Evolutionary conservation across 2,329 filamentous ascomycete species (phyloP), one percentile per base, ranked within the genome.

Genomic region (Ceratocystis papillata): DNA sequence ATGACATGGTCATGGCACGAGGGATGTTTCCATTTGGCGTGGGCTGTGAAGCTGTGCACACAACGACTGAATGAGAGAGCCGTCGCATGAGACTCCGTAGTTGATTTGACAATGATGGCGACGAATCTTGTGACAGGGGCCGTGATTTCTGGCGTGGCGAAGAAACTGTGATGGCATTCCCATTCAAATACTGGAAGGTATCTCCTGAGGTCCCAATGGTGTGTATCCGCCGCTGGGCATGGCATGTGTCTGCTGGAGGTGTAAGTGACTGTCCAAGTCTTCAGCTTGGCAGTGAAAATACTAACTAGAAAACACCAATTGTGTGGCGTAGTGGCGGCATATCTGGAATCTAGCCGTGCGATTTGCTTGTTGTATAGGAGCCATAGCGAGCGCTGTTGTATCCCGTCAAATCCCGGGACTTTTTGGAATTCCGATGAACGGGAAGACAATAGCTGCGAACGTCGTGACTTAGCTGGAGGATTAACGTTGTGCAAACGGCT

Each of bases 1-100:
- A 84, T 5, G 83, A 84, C 76, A 84, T 81, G 41, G 83, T 84
- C 78, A 85, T 82, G 61, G 78, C 82, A 41, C 79, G 76, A 5
- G 78, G 71, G 50, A 70, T 65, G 68, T 73, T 25, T 41, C 72
- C 69, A 17, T 30, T 67, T 5, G 48, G 10, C 8, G 63, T 17
- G 33, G 64, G 20, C n/a, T 75, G 72, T n/a, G 75, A 72, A 25
- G 80, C 74, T 25, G 81, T 83, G 71, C 81, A 81, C 12, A 83
- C 78, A n/a, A 83, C 80, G 46, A 82, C 80, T 0, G 81, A 79
- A 70, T 82, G 79, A 2, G 79, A 75, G 12, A 84, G 74, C 15
- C 80, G 77, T 66, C 82, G 80, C 79, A 84, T 81, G 25, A 81
- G 75, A 61, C 76, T 74, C 66, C 80, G 81, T 25, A 83, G 75